Conservation (phyloP, 1,139 yeast species). For the Taiozyma onychis region DNA sequence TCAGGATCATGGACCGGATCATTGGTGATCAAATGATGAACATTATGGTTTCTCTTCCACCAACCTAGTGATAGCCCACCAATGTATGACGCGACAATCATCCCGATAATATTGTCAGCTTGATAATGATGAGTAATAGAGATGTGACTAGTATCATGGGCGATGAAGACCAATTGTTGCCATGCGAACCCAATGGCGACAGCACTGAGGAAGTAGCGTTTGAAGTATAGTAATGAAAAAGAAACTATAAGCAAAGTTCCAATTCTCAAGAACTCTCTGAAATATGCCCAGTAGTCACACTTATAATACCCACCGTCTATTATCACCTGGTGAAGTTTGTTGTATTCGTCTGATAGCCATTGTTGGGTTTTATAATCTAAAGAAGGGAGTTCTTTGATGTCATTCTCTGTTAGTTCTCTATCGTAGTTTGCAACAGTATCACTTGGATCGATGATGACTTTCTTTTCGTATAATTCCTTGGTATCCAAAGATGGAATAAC, state of each 20-base stretch:
- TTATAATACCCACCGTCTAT: constrained; percentile 57
- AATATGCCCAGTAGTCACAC: constrained; percentile 70
- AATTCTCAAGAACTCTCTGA: constrained; percentile 60
- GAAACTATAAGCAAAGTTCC: constrained; percentile 45
- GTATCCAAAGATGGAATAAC: constrained; percentile 35
- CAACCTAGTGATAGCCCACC: constrained; percentile 92
- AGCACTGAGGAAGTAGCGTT: constrained; percentile 53
- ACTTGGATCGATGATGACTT: constrained; percentile 50
- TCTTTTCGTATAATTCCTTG: constrained; percentile 30
- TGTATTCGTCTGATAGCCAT: constrained; percentile 49
- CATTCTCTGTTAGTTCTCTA: constrained; percentile 45
- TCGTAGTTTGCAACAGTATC: constrained; percentile 53
- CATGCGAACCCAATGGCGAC: constrained; percentile 68
- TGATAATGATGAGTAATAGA: constrained; percentile 78
- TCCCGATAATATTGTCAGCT: constrained; percentile 71
- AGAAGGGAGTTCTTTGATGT: constrained; percentile 51
- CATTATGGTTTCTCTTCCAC: constrained; percentile 94
- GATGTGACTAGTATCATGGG: constrained; percentile 87
- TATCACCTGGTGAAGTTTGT: constrained; percentile 51
- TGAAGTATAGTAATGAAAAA: constrained; percentile 41
- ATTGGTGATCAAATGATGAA: constrained; percentile 81
- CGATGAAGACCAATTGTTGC: constrained; percentile 88
- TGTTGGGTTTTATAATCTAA: constrained; percentile 66
- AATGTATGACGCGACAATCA: constrained; percentile 64
- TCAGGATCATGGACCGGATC: constrained; percentile 94